A percentile compares a stretch with the other conserved stretches of the same genome.
phyloP scores from a whole-genome alignment of 2,329 filamentous ascomycete genomes.

The Orbilia ellipsospora region DNA sequence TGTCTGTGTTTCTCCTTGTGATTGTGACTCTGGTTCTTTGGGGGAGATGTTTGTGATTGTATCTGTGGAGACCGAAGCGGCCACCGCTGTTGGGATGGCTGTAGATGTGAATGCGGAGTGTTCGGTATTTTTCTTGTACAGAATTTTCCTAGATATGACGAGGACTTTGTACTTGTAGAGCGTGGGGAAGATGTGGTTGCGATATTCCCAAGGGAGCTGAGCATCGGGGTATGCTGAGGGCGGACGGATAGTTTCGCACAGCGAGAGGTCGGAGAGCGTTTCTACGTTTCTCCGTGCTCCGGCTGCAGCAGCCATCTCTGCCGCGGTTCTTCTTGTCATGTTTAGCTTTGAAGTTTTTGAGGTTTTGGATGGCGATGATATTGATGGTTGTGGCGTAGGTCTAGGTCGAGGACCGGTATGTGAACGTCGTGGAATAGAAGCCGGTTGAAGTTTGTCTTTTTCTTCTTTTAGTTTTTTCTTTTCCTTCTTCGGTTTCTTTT shows the following conservation, averaged over 20 bases:
- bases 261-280: background rate
- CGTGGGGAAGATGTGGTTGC: background rate
- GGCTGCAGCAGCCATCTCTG: too few species aligned
- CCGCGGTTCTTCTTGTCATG: too few species aligned
- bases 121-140: background rate
- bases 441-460: background rate
- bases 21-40: background rate
- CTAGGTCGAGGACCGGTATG: background rate
- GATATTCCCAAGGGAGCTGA: constrained; percentile 8
- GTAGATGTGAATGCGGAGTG: too few species aligned
- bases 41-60: background rate
- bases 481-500: constrained; percentile 12
- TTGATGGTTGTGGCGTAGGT: background rate
- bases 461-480: background rate
- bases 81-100: too few species aligned
- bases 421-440: background rate
- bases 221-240: constrained; percentile 19
- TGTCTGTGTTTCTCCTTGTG: too few species aligned
- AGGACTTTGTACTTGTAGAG: constrained; percentile 13
- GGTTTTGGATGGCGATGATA: background rate
- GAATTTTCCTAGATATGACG: background rate
- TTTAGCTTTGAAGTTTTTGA: background rate
- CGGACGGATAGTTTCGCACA: background rate
- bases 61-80: too few species aligned
- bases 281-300: background rate